Evolutionary conservation across 192 early-diverging fungal genomes (phyloP).

Genomic region (Linnemannia zychae): DNA sequence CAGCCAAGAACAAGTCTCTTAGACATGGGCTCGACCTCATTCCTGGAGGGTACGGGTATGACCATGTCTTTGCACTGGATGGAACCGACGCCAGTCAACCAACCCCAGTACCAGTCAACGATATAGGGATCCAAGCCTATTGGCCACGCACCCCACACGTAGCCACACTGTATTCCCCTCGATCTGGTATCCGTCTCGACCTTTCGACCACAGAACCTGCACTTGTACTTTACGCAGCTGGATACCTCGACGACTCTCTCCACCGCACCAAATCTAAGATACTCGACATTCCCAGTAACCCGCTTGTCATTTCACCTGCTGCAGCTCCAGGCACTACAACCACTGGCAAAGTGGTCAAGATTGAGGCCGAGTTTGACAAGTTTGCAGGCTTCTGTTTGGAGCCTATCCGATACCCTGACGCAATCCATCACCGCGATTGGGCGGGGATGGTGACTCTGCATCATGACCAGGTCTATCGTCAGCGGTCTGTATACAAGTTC

Average conservation of each 20-base stretch:
- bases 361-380: constrained; percentile 62
- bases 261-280: constrained; percentile 32
- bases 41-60: constrained; percentile 78
- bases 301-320: constrained; percentile 16
- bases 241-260: constrained; percentile 69
- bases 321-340: neutral
- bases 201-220: constrained; percentile 77
- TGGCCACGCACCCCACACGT: constrained; percentile 39
- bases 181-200: constrained; percentile 73
- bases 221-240: constrained; percentile 88
- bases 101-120: constrained; percentile 17
- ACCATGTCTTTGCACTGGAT: constrained; percentile 76
- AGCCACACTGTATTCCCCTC: constrained; percentile 28
- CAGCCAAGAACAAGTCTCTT: constrained; percentile 28
- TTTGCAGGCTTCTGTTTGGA: constrained; percentile 81
- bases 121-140: constrained; percentile 39
- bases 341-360: constrained; percentile 55
- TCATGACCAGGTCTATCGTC: constrained; percentile 37
- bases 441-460: constrained; percentile 40
- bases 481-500: constrained; percentile 36
- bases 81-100: constrained; percentile 44
- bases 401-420: constrained; percentile 72
- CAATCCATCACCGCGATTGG: constrained; percentile 55
- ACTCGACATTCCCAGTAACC: constrained; percentile 1
- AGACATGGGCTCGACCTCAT: constrained; percentile 70